A percentile compares a stretch with the other conserved stretches of the same genome.
These are phyloP conservation scores for Chrysanthemum lavandulifolium DNA, from an alignment of 129 eudicot genomes.

Conservation along the genomic window DNA sequence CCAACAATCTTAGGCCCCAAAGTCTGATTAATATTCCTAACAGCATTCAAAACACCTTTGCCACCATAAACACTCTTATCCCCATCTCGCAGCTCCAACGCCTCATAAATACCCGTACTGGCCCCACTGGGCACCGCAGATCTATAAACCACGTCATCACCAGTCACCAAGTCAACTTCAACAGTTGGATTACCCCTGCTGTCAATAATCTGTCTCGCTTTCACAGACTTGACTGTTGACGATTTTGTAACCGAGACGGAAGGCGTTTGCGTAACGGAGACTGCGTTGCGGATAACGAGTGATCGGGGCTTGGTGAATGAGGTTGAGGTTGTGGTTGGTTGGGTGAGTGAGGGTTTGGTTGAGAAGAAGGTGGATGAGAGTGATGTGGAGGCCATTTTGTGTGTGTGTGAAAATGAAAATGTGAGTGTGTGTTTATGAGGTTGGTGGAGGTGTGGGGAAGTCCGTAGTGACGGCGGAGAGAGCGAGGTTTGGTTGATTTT, in stretches of 20 bases:
- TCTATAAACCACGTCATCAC: slow-evolving; percentile 50
- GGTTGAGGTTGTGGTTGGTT: not conserved
- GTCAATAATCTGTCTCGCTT: slow-evolving; percentile 94
- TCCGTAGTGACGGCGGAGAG: slow-evolving; percentile 40
- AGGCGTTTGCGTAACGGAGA: slow-evolving; percentile 39
- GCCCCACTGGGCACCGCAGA: slow-evolving; percentile 99
- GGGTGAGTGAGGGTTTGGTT: slow-evolving; percentile 48
- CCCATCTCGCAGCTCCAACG: slow-evolving; percentile 95
- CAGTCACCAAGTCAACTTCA: slow-evolving; percentile 80
- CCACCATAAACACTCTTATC: slow-evolving; percentile 87
- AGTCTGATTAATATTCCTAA: slow-evolving; percentile 62
- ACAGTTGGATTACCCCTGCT: slow-evolving; percentile 98
- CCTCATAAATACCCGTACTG: slow-evolving; percentile 95
- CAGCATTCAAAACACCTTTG: slow-evolving; percentile 89
- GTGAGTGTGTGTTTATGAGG: slow-evolving; percentile 2
- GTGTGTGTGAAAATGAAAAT: slow-evolving; percentile 20
- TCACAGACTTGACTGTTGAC: slow-evolving; percentile 59
- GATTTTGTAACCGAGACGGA: slow-evolving; percentile 35
- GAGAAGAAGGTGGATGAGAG: slow-evolving; percentile 53
- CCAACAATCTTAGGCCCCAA: slow-evolving; percentile 85
- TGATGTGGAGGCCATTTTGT: slow-evolving; percentile 31
- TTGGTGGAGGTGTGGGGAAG: slow-evolving; percentile 19
- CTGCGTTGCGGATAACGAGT: slow-evolving; percentile 50
- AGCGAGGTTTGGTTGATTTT: slow-evolving; percentile 11
- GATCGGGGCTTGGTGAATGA: slow-evolving; percentile 22